phyloP scores from a whole-genome alignment of 2,329 filamentous ascomycete genomes.

The Xylariaceae sp. region DNA sequence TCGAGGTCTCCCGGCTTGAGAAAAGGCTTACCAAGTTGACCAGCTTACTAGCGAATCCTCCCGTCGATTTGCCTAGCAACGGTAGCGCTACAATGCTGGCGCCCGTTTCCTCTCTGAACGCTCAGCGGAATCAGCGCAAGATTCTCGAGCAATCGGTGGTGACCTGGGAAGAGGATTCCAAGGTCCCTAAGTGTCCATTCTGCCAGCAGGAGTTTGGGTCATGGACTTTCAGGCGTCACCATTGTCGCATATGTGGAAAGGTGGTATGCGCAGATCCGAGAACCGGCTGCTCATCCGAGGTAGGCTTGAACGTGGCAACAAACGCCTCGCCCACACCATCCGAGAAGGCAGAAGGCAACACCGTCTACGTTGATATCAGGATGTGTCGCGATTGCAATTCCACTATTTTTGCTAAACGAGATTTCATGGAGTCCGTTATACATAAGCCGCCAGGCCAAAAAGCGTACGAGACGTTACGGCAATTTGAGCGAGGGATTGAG shows the following conservation, averaged over 20 bases:
- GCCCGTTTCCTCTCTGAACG: slow-evolving; percentile 57
- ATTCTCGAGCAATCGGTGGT: slow-evolving; percentile 86
- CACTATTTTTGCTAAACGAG: slow-evolving; percentile 60
- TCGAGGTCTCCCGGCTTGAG: slow-evolving; percentile 86
- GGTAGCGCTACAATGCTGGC: slow-evolving; percentile 53
- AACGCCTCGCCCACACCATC: slow-evolving; percentile 43
- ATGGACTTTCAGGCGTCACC: slow-evolving; percentile 89
- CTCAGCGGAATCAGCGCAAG: slow-evolving; percentile 73
- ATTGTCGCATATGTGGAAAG: slow-evolving; percentile 88
- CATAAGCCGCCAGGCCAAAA: slow-evolving; percentile 70
- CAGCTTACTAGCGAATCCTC: slow-evolving; percentile 71
- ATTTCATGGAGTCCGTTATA: slow-evolving; percentile 68
- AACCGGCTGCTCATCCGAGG: slow-evolving; percentile 79
- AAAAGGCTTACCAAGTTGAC: slow-evolving; percentile 90
- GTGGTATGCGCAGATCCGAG: slow-evolving; percentile 86
- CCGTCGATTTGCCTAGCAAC: slow-evolving; percentile 50
- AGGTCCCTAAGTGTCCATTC: slow-evolving; percentile 78
- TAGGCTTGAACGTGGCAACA: slow-evolving; percentile 75
- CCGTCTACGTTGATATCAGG: slow-evolving; percentile 71
- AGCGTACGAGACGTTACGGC: slow-evolving; percentile 75
- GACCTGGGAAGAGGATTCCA: slow-evolving; percentile 88
- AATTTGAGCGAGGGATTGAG: slow-evolving; percentile 84
- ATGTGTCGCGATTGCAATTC: slow-evolving; percentile 86
- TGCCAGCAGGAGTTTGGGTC: slow-evolving; percentile 93
- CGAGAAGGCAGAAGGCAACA: slow-evolving; percentile 37